A percentile compares a stretch with the other conserved stretches of the same genome.
Conservation (phyloP, 2,329 filamentous ascomycete species). For the Dactylonectria estremocensis region DNA sequence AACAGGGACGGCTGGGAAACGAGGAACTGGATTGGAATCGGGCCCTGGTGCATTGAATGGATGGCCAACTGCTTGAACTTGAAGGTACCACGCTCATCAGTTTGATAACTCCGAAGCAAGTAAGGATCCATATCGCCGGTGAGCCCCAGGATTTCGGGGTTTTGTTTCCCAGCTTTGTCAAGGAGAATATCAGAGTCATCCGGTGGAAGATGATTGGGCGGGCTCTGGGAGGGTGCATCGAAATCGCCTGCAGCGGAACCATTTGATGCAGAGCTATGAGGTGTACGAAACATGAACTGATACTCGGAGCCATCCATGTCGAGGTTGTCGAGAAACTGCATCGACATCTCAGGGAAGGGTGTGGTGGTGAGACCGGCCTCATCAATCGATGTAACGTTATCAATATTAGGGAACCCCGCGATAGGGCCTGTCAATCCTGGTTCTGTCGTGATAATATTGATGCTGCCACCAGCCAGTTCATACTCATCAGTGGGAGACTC, state of each 20-base stretch:
- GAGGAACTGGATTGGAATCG: constrained; percentile 35
- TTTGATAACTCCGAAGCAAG: constrained; percentile 21
- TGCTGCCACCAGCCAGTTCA: neutral
- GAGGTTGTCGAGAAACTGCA: constrained; percentile 28
- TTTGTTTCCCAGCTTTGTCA: constrained; percentile 5
- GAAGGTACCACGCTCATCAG: constrained; percentile 33
- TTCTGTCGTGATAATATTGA: neutral
- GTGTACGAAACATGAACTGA: constrained; percentile 32
- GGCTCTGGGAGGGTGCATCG: neutral
- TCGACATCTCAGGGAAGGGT: constrained; percentile 21
- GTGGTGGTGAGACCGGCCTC: neutral
- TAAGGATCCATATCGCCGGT: constrained; percentile 32
- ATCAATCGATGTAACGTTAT: neutral
- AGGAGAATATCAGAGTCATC: constrained; percentile 15
- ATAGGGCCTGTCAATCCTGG: neutral
- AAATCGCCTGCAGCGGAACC: constrained; percentile 6
- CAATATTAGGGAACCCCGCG: neutral
- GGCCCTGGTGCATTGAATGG: constrained; percentile 31
- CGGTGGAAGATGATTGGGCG: neutral
- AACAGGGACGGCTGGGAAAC: constrained; percentile 33
- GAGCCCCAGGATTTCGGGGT: constrained; percentile 28
- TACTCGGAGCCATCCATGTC: constrained; percentile 27
- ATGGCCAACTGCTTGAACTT: constrained; percentile 42
- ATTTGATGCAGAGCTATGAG: constrained; percentile 10
- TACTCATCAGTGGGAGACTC: neutral